phyloP scores from a whole-genome alignment of 495 filamentous ascomycete genomes.

The Podospora didyma region DNA sequence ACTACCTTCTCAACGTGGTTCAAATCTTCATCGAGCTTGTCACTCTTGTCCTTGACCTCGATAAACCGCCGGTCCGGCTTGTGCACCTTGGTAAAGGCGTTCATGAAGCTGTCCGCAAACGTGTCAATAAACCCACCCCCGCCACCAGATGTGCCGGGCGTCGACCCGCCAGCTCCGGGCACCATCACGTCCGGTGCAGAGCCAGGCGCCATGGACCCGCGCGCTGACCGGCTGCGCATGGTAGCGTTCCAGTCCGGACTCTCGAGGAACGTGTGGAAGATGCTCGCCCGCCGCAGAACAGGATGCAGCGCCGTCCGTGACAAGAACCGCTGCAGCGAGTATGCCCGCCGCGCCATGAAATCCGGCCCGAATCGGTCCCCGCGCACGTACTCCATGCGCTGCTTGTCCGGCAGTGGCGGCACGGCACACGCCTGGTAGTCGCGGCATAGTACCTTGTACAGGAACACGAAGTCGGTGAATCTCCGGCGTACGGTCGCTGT shows the following conservation, averaged over 20 bases:
- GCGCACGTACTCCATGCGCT: conserved; percentile 97
- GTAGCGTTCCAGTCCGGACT: conserved; percentile 92
- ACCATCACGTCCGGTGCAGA: conserved; percentile 1
- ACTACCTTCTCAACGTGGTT: conserved; percentile 91
- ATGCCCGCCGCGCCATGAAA: conserved; percentile 85
- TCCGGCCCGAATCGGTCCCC: conserved; percentile 92
- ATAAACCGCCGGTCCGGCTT: conserved; percentile 94
- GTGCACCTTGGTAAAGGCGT: conserved; percentile 93
- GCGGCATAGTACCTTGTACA: conserved; percentile 81
- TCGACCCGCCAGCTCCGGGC: conserved; percentile 1
- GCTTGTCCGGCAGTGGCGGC: conserved; percentile 93
- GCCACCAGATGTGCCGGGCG: conserved; percentile 21
- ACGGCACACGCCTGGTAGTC: conserved; percentile 91
- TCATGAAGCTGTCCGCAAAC: conserved; percentile 93
- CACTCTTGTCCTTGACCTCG: conserved; percentile 86
- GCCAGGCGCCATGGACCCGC: conserved; percentile 48
- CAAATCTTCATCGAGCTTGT: conserved; percentile 94
- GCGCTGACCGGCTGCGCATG: conserved; percentile 71
- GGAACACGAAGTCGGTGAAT: conserved; percentile 96
- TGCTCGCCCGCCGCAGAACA: conserved; percentile 73
- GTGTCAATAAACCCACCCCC: conserved; percentile 77
- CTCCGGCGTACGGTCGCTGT: conserved; percentile 75
- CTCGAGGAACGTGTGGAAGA: conserved; percentile 88
- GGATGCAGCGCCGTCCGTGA: conserved; percentile 85
- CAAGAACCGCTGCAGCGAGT: conserved; percentile 89